phyloP scores from a whole-genome alignment of 2,329 filamentous ascomycete species.

The Cladosporium sp. region DNA sequence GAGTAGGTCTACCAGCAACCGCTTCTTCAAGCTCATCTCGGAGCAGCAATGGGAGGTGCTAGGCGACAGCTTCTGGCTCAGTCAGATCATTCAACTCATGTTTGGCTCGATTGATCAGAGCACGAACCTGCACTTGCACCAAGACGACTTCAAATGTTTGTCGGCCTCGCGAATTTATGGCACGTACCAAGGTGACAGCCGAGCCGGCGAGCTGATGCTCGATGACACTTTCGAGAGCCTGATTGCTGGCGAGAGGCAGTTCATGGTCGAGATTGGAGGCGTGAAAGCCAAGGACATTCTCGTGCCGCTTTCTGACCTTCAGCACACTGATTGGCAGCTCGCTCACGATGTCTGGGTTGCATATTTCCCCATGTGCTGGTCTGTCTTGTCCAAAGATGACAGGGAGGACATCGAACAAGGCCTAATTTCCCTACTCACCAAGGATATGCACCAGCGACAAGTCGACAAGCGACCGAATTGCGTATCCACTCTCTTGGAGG shows the following conservation, averaged over 20 bases:
- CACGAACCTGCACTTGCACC: conserved; percentile 68
- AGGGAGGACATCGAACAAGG: conserved; percentile 85
- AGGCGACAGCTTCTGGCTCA: conserved; percentile 92
- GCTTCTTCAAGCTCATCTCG: conserved; percentile 81
- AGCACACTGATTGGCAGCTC: conserved; percentile 78
- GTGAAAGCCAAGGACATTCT: conserved; percentile 84
- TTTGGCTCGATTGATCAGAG: conserved; percentile 87
- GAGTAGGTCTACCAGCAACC: conserved; percentile 83
- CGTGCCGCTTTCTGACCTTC: conserved; percentile 84
- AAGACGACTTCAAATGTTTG: conserved; percentile 77
- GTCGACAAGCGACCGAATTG: conserved; percentile 95
- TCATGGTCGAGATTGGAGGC: conserved; percentile 76
- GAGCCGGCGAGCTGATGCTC: conserved; percentile 60
- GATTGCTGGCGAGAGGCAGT: conserved; percentile 73
- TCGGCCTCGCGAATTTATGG: conserved; percentile 69
- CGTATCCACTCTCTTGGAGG: conserved; percentile 84
- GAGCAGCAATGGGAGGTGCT: conserved; percentile 97
- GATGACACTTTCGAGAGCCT: conserved; percentile 80
- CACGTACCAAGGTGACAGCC: conserved; percentile 65
- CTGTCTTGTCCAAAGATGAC: conserved; percentile 79
- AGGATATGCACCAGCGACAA: conserved; percentile 91
- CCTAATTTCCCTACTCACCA: conserved; percentile 83
- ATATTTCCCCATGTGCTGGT: conserved; percentile 92
- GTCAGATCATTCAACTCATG: conserved; percentile 88
- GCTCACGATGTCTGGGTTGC: conserved; percentile 87